Percentiles rank a stretch among this genome's conserved stretches.
These are phyloP conservation scores for Aspergillus calidoustus DNA, from an alignment of 2,329 filamentous ascomycete species.

Conservation along the genomic window DNA sequence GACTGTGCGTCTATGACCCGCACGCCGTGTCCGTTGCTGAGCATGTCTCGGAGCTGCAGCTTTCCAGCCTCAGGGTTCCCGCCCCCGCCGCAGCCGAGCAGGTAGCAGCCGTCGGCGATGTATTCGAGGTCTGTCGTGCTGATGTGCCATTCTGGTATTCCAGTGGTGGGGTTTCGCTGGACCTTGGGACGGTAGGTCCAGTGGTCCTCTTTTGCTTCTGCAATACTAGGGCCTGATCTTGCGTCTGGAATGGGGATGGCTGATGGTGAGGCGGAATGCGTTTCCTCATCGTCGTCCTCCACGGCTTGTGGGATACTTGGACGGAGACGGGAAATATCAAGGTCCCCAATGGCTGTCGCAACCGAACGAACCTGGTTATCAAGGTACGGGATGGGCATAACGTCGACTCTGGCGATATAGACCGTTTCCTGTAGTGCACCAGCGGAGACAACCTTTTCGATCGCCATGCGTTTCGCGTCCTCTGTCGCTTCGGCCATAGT, in stretches of 20 bases:
- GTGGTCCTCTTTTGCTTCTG: not conserved
- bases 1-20: not conserved
- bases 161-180: not conserved
- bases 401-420: not conserved
- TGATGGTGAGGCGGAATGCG: not conserved
- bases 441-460: not conserved
- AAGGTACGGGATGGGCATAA: not conserved
- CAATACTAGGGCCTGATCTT: not conserved
- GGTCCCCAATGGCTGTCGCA: not conserved
- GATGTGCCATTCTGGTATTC: not conserved
- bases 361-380: not conserved
- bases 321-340: not conserved
- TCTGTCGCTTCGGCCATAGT: not conserved
- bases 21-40: not conserved
- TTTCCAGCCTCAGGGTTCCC: not conserved
- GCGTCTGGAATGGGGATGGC: too few relatives aligned
- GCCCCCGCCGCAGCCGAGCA: not conserved
- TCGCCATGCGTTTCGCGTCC: not conserved
- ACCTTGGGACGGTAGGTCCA: not conserved
- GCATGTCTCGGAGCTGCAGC: not conserved
- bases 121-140: not conserved
- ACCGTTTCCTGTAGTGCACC: not conserved
- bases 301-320: not conserved
- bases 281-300: not conserved
- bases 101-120: not conserved